Evolutionary conservation across 176 grass and related monocot genomes (phyloP).

Genomic region (Areca catechu): DNA sequence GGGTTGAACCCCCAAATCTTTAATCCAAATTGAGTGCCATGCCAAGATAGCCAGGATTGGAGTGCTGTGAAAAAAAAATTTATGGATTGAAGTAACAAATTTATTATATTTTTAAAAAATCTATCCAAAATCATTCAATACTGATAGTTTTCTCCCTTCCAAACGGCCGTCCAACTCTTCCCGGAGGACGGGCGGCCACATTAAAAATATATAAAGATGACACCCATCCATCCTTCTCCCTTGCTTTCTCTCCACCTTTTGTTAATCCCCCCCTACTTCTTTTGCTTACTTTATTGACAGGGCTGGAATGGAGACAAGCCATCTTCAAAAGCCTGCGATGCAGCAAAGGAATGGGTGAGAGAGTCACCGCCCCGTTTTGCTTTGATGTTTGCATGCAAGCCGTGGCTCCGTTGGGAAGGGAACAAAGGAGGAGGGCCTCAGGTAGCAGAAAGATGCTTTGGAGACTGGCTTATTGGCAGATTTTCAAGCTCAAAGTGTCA

Average conservation of each 20-base stretch:
- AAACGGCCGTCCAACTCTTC: too few species aligned
- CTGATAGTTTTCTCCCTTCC: too few species aligned
- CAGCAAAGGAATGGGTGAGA: not conserved
- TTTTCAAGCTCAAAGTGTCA: not conserved
- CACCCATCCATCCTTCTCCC: not conserved
- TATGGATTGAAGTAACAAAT: too few species aligned
- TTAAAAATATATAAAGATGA: not conserved
- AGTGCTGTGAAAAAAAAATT: too few species aligned
- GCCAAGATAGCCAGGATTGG: too few species aligned
- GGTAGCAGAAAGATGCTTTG: not conserved
- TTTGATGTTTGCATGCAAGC: constrained; percentile 11
- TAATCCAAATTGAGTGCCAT: too few species aligned
- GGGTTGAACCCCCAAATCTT: too few species aligned
- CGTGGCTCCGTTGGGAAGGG: not conserved
- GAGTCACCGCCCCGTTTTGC: constrained; percentile 2
- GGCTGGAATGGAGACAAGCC: not conserved
- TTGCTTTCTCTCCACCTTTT: not conserved
- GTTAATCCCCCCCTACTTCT: not conserved
- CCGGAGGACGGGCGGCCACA: too few species aligned
- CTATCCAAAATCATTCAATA: too few species aligned
- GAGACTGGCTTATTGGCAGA: not conserved
- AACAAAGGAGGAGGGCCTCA: not conserved
- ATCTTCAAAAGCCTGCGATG: constrained; percentile 2
- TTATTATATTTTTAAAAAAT: too few species aligned
- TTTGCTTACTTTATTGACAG: constrained; percentile 8